Conservation (phyloP, 1,139 yeast genomes). For the Candida gigantensis region DNA sequence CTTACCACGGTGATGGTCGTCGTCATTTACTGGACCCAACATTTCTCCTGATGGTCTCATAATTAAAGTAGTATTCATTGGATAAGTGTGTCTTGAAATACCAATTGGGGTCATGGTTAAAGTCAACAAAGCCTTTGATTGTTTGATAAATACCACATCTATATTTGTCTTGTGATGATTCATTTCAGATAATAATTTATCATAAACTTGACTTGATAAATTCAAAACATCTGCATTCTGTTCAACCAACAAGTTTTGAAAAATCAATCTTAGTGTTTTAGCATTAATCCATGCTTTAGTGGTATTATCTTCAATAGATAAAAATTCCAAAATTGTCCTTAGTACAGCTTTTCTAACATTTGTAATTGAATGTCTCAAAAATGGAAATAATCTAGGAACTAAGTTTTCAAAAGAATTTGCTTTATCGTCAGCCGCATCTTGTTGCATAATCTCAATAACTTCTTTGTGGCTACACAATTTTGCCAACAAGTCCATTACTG, state of each 20-base stretch:
- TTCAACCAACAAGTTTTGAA: slow-evolving; percentile 86
- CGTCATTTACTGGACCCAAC: slow-evolving; percentile 30
- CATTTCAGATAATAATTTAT: slow-evolving; percentile 53
- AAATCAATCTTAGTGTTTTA: slow-evolving; percentile 68
- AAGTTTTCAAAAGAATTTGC: slow-evolving; percentile 61
- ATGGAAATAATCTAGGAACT: slow-evolving; percentile 92
- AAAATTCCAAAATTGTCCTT: slow-evolving; percentile 75
- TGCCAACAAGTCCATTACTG: slow-evolving; percentile 92
- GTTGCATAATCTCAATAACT: slow-evolving; percentile 71
- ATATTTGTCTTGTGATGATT: slow-evolving; percentile 21
- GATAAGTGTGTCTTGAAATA: slow-evolving; percentile 82
- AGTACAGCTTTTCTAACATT: slow-evolving; percentile 90
- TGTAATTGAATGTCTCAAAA: slow-evolving; percentile 88
- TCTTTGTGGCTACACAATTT: slow-evolving; percentile 80
- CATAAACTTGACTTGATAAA: slow-evolving; percentile 66
- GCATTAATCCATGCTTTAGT: slow-evolving; percentile 81
- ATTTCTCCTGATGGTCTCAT: slow-evolving; percentile 78
- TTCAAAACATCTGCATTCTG: slow-evolving; percentile 74
- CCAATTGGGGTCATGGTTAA: slow-evolving; percentile 94
- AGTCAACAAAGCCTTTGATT: slow-evolving; percentile 59
- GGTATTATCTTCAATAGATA: slow-evolving; percentile 63
- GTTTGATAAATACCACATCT: slow-evolving; percentile 38
- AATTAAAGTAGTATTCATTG: slow-evolving; percentile 73
- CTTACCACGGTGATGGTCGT: slow-evolving; percentile 24
- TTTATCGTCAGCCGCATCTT: slow-evolving; percentile 56